Evolutionary conservation across 2,329 filamentous ascomycete genomes (phyloP), one percentile per base, ranked within the genome.

Genomic region (Cercospora sp.): DNA sequence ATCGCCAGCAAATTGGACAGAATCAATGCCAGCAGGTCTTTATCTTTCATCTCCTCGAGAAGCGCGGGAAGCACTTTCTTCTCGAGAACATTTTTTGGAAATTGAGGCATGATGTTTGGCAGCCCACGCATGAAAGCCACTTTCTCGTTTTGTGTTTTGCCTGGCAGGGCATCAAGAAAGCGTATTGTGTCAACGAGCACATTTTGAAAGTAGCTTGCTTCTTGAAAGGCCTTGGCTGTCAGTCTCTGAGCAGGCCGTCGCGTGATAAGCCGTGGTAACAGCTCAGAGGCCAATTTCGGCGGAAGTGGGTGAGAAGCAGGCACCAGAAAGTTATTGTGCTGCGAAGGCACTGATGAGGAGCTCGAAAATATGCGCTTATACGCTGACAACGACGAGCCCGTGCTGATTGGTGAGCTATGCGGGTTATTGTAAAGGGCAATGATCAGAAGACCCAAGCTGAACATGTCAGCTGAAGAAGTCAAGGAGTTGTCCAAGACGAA

Each of bases 161-260:
- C 92, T 0, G 95, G 94, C 68, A 99, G 88, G 0, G 90, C 87
- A 74, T 99, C 95, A 28, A 99, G 83, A 76, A 99, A 99, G 12
- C 95, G 91, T 70, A 99, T 97, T 0, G 95, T 97, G 0, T 94
- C 97, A 23, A 99, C 93, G 4, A 99, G 84, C 57, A 98, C 92
- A 75, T 98, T 99, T 80, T 99, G 93, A 78, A 99, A 99, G 78
- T 96, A 99, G 72, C 92, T 90, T 75, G 93, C 96, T 79, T 97
- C 89, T 77, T 99, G 95, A 73, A 99, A 98, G 74, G 97, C 94
- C 64, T 88, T 89, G 4, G 94, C 93, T 28, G 89, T 93, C 82
- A 98, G 87, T 55, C 95, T 88, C 77, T 97, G 92, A 3, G 93
- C 93, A 2, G 95, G 93, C 65, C 93, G 85, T 70, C 95, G 87